Percentiles rank a stretch among this genome's conserved stretches.
Conservation (phyloP, 1,284 basidiomycete genomes). For the Lignosus rhinocerotis region DNA sequence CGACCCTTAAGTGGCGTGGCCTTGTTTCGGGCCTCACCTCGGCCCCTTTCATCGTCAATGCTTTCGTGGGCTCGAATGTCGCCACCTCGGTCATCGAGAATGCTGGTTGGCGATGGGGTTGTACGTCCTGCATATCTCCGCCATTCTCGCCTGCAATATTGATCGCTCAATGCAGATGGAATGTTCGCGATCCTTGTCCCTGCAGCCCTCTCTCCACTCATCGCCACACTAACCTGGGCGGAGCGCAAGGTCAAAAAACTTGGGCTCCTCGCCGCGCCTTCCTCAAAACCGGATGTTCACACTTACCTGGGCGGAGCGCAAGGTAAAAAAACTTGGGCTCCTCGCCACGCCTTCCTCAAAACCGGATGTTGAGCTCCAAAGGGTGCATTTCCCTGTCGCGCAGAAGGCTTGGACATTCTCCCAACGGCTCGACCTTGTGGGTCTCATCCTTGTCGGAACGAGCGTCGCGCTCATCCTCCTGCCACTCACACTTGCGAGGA, state of each 20-base stretch:
- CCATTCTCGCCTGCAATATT: not conserved
- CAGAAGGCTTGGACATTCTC: conserved; percentile 34
- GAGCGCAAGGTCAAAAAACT: conserved; percentile 61
- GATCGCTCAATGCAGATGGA: conserved; percentile 44
- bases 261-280: conserved; percentile 38
- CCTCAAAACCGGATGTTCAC: not conserved
- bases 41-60: conserved; percentile 68
- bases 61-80: conserved; percentile 74
- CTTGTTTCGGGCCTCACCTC: conserved; percentile 66
- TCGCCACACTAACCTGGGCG: conserved; percentile 71
- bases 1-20: conserved; percentile 78
- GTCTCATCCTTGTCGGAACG: conserved; percentile 56
- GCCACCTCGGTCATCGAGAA: conserved; percentile 55
- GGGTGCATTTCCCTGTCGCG: conserved; percentile 1
- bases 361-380: not conserved
- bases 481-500: conserved; percentile 53
- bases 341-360: conserved; percentile 26
- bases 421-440: conserved; percentile 60
- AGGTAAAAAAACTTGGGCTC: conserved; percentile 55
- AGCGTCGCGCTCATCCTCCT: conserved; percentile 57
- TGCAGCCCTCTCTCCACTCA: conserved; percentile 54
- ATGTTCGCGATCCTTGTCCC: conserved; percentile 71
- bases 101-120: conserved; percentile 76
- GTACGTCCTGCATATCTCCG: conserved; percentile 34
- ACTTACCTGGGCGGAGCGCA: too few species aligned